phyloP scores from a whole-genome alignment of 208 protist genomes.

The Wallacemonas collosoma region DNA sequence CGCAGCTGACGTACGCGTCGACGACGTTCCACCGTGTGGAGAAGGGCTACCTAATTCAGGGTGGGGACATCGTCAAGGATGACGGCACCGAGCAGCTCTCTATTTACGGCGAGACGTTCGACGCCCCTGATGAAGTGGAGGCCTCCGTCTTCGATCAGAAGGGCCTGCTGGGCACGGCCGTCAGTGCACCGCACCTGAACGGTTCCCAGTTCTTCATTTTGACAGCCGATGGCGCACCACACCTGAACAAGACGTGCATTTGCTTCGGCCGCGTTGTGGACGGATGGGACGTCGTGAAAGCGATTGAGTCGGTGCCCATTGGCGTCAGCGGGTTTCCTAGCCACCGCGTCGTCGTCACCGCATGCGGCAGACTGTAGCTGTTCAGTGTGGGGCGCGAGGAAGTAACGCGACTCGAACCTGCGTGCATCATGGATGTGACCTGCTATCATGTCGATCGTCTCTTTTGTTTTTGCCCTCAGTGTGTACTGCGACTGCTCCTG shows the following conservation, averaged over 20 bases:
- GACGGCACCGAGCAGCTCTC: constrained; percentile 95
- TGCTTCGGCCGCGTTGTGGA: constrained; percentile 93
- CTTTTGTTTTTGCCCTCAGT: neutral
- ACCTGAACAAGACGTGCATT: constrained; percentile 94
- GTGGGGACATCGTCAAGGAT: constrained; percentile 79
- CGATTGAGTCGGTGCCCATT: constrained; percentile 69
- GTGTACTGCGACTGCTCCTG: neutral
- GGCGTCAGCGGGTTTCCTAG: constrained; percentile 42
- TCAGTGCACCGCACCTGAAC: constrained; percentile 97
- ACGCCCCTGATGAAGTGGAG: constrained; percentile 95
- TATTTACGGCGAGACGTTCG: constrained; percentile 96
- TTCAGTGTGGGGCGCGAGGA: too few relatives aligned
- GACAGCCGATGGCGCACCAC: constrained; percentile 60
- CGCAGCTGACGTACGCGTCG: constrained; percentile 89
- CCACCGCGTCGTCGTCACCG: constrained; percentile 53
- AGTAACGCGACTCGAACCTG: too few relatives aligned
- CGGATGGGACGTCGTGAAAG: constrained; percentile 81
- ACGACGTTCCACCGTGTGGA: constrained; percentile 94
- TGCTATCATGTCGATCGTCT: neutral
- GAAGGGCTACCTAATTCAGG: constrained; percentile 91
- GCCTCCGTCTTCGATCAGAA: constrained; percentile 74
- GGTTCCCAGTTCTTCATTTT: constrained; percentile 94
- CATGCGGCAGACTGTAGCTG: constrained; percentile 50
- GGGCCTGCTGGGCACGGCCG: constrained; percentile 97
- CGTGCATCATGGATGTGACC: too few relatives aligned